Evolutionary conservation across 1,139 yeast genomes (phyloP), one percentile per base, ranked within the genome.

Genomic region (Geotrichum carabidarum): DNA sequence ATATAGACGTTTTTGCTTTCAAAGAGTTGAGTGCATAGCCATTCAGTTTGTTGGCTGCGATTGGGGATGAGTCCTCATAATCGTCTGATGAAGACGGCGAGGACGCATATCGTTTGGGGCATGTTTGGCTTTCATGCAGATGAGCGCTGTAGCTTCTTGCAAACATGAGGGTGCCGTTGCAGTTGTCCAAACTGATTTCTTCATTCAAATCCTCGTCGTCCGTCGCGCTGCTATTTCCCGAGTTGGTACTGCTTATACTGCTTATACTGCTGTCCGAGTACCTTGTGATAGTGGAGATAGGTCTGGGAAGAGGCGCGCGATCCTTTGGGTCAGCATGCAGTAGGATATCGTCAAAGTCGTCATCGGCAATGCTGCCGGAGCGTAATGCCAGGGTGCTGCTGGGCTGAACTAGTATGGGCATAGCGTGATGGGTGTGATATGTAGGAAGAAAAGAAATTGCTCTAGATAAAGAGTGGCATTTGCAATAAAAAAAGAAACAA

Each of bases 331-430:
- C 38, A 18, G 42, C 50, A 12, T 49, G 55, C 46, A 65, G 58
- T 6, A 63, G 58, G 44, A 65, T 62, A 47, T 65, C 68, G 50
- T 65, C 68, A 57, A 65, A 65, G 53, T 65, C 68, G 41, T 58
- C 64, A 1, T 55, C 58, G 45, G 40, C 40, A 5, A 37, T n/a
- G 6, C 15, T 37, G 40, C 40, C 15, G 15, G 40, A 2, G 27
- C 27, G 27, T 17, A 37, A 37, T 37, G 40, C 40, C n/a, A 37
- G n/a, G 40, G 40, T 9, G 14, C 27, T 8, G 14, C n/a, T 32
- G 40, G 40, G 40, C 32, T 14, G 40, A n/a, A n/a, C 7, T 11
- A 11, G 14, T 34, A n/a, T 34, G 6, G 37, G 37, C 37, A 12
- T 8, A 8, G 40, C 15, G n/a, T n/a, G n/a, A 37, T 37, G 4